Evolutionary conservation across 2,329 filamentous ascomycete genomes (phyloP).

Genomic region (Pseudogymnoascus sp.): DNA sequence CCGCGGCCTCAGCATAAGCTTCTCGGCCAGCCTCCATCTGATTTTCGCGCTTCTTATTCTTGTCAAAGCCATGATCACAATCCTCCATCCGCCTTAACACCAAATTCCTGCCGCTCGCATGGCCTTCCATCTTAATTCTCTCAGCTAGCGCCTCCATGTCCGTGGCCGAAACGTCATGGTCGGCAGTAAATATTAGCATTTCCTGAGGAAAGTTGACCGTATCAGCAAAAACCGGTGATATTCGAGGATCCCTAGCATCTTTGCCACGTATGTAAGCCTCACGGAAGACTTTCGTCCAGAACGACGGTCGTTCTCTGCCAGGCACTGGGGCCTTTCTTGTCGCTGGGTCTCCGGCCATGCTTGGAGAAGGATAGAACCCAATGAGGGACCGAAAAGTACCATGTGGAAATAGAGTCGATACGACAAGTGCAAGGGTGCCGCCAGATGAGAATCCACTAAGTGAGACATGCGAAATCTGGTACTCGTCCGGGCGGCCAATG

Average conservation of each 20-base stretch:
- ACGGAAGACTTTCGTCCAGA: slow-evolving; percentile 26
- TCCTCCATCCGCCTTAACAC: slow-evolving; percentile 20
- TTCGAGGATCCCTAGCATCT: slow-evolving; percentile 28
- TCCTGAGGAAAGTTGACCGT: slow-evolving; percentile 22
- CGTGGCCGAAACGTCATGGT: slow-evolving; percentile 30
- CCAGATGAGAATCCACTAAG: slow-evolving; percentile 40
- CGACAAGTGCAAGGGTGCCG: slow-evolving; percentile 32
- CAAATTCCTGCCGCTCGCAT: slow-evolving; percentile 18
- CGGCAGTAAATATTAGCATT: slow-evolving; percentile 30
- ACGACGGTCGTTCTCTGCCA: slow-evolving; percentile 18
- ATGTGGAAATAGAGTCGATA: slow-evolving; percentile 31
- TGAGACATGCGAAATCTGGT: slow-evolving; percentile 37
- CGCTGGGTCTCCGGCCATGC: slow-evolving; percentile 27
- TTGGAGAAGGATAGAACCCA: slow-evolving; percentile 36
- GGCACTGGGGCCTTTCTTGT: slow-evolving; percentile 26
- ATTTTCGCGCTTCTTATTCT: slow-evolving; percentile 8
- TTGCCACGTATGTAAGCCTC: slow-evolving; percentile 28
- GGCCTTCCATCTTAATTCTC: slow-evolving; percentile 19
- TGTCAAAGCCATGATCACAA: slow-evolving; percentile 17
- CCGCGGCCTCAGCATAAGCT: neutral
- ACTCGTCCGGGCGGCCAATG: slow-evolving; percentile 25
- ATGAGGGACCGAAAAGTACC: slow-evolving; percentile 43
- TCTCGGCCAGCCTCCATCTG: neutral
- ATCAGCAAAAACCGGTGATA: slow-evolving; percentile 30
- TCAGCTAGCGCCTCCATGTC: slow-evolving; percentile 31